A percentile compares a stretch with the other conserved stretches of the same genome.
Evolutionary conservation across 148 eudicot genomes (phyloP).

Genomic region (Chenopodium suecicum): DNA sequence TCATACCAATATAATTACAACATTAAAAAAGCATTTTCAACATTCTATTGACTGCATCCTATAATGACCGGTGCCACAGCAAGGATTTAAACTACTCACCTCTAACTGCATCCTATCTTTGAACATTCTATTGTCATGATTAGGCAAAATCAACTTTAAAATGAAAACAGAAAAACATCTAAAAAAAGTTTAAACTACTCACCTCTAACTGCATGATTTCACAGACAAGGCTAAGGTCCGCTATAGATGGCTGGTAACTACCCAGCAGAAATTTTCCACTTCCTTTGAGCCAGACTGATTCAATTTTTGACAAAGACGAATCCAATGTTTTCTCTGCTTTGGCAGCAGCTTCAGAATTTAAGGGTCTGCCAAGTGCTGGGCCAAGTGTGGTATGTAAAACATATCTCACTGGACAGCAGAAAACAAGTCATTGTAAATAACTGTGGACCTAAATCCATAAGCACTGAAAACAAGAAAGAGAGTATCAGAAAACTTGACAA

Average conservation of each 20-base stretch:
- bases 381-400: constrained; percentile 42
- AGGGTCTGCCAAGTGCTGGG: constrained; percentile 47
- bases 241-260: constrained; percentile 71
- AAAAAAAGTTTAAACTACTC: constrained; percentile 10
- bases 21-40: not conserved
- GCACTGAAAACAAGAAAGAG: not conserved
- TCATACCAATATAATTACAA: no score
- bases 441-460: not conserved
- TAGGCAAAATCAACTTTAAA: not conserved
- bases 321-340: constrained; percentile 51
- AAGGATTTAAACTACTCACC: no score
- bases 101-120: no score
- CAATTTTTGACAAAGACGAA: constrained; percentile 59
- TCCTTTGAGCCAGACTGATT: constrained; percentile 65
- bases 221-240: constrained; percentile 79
- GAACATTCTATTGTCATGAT: not conserved
- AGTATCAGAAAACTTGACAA: not conserved
- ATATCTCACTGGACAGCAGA: constrained; percentile 46
- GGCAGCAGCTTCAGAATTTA: constrained; percentile 53
- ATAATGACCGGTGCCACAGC: not conserved
- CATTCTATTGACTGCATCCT: not conserved
- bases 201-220: constrained; percentile 96
- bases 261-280: constrained; percentile 69
- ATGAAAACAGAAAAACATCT: not conserved
- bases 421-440: constrained; percentile 1